Base-by-base conservation (phyloP, 1,284 basidiomycete genomes). In the Macrocybe sp. region DNA sequence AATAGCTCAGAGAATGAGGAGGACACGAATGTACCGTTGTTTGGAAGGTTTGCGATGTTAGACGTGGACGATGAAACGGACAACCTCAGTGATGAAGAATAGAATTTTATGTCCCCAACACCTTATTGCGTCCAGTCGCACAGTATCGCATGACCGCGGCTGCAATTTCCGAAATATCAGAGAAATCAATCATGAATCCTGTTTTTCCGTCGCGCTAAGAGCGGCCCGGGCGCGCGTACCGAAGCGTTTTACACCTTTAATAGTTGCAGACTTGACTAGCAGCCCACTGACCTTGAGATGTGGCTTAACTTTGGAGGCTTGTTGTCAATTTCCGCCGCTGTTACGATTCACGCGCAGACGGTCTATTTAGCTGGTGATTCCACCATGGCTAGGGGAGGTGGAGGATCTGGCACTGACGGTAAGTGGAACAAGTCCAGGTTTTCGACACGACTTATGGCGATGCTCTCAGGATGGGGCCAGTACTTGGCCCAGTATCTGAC, bases 311-410 rank as follows among this genome's bases (percentile, higher is more conserved):
- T 44, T 41, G 33, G 55, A 41, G 28, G 51, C 35, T 38, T 43
- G 22, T 37, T 57, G 38, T 41, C 51, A 50, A 42, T 55, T 52
- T 41, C 59, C 37, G 31, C 58, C 34, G 50, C 50, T 32, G 37
- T 50, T 41, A 36, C 49, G 8, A 56, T 52, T 39, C 52, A 49
- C 44, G 59, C 58, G 2, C 65, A 67, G 49, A 71, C 67, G 4
- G 62, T 76, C 4, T 74, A 72, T 51, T 58, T 76, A n/a, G 72
- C 74, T 3, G 75, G 75, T 4, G 74, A 75, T 51, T 71, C 69
- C 6, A 76, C 74, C 5, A 72, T 73, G 70, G 70, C 70, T 4
- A 57, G 54, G 47, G 61, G 61, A 9, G 68, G 69, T 34, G 64
- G 64, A 31, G 64, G 65, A 1, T 51, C 59, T 33, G 65, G 68